Evolutionary conservation across 495 filamentous ascomycete species (phyloP).

Genomic region (Talaromyces trachyspermus): DNA sequence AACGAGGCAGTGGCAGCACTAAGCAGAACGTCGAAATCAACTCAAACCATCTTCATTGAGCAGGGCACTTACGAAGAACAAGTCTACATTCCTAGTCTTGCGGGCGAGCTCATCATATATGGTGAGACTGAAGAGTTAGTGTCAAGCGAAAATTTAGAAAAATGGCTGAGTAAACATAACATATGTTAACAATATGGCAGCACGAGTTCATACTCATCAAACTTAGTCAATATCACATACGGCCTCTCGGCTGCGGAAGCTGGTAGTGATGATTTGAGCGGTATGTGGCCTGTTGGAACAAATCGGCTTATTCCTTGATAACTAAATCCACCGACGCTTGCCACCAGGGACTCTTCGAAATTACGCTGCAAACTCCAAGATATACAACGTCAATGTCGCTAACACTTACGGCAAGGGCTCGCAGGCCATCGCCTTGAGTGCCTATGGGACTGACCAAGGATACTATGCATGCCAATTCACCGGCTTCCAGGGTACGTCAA

Average conservation of each 20-base stretch:
- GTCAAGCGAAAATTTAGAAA: background rate
- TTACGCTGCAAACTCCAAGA: slow-evolving; percentile 37
- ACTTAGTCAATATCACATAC: slow-evolving; percentile 53
- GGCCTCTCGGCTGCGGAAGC: slow-evolving; percentile 30
- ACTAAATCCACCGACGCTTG: slow-evolving; percentile 8
- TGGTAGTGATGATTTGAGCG: slow-evolving; percentile 33
- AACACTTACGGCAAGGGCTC: slow-evolving; percentile 48
- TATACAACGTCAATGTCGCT: slow-evolving; percentile 57
- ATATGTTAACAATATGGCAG: slow-evolving; percentile 3
- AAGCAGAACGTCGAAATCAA: slow-evolving; percentile 33
- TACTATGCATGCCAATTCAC: slow-evolving; percentile 52
- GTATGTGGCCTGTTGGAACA: slow-evolving; percentile 7
- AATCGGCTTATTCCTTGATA: slow-evolving; percentile 18
- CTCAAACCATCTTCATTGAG: slow-evolving; percentile 57
- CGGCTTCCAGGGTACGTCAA: slow-evolving; percentile 42
- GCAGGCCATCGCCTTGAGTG: slow-evolving; percentile 54
- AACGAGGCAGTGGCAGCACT: slow-evolving; percentile 51
- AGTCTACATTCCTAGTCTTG: slow-evolving; percentile 44
- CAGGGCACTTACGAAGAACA: slow-evolving; percentile 51
- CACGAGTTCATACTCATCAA: slow-evolving; percentile 43
- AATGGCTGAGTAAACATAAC: background rate
- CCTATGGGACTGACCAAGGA: slow-evolving; percentile 42
- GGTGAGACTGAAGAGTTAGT: slow-evolving; percentile 50
- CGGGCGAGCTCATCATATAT: slow-evolving; percentile 49
- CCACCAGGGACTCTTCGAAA: slow-evolving; percentile 44